Conservation (phyloP, 345 rosid species). For the Eucalyptus dawsonii region DNA sequence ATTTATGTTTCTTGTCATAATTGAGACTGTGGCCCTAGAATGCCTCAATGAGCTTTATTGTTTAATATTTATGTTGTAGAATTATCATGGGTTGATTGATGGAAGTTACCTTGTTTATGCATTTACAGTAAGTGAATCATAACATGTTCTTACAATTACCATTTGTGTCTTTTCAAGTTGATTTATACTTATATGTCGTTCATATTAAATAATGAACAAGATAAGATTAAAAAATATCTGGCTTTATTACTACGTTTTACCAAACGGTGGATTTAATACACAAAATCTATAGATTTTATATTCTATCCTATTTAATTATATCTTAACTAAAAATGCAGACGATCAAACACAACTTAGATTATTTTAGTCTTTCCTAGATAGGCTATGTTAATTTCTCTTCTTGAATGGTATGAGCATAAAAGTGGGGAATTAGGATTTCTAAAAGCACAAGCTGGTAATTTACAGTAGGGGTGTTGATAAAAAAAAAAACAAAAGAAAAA, state of each 20-base stretch:
- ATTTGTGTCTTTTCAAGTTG: not conserved
- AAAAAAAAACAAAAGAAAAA: not conserved
- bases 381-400: not conserved
- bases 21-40: not conserved
- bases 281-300: no score
- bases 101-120: not conserved
- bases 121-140: not conserved
- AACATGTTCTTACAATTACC: no score
- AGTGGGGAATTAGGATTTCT: not conserved
- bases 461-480: not conserved
- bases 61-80: no score
- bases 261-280: no score
- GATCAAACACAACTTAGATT: not conserved
- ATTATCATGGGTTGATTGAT: not conserved
- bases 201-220: no score
- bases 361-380: not conserved
- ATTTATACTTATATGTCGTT: no score
- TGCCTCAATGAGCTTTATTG: not conserved
- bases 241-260: no score
- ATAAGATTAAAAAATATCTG: no score
- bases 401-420: not conserved
- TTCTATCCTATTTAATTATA: no score
- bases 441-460: not conserved
- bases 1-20: not conserved
- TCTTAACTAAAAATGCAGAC: no score